These are phyloP conservation scores for Kurtzmaniella fragi DNA, from an alignment of 805 yeast species.

Conservation along the genomic window DNA sequence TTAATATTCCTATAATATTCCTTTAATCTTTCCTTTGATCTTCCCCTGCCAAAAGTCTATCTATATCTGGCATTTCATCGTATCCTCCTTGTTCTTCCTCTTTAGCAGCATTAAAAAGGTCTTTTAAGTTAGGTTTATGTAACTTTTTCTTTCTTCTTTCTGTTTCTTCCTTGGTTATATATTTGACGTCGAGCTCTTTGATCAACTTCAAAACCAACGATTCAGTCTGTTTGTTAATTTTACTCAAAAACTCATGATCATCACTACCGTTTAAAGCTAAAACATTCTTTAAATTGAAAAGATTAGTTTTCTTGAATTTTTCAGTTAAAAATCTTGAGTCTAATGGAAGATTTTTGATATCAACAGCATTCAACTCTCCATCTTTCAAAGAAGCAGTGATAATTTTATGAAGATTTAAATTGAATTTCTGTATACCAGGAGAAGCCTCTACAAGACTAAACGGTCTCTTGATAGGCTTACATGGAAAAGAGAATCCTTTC, in stretches of 20 bases:
- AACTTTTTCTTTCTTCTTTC: conserved; percentile 10
- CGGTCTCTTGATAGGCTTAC: background rate
- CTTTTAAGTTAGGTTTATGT: conserved; percentile 1
- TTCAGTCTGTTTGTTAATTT: conserved; percentile 9
- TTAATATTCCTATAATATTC: background rate
- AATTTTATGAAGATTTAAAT: conserved; percentile 18
- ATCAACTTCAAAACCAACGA: conserved; percentile 16
- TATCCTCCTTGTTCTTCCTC: conserved; percentile 19
- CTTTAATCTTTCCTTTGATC: background rate
- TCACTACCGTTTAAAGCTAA: conserved; percentile 13
- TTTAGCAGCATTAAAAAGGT: conserved; percentile 2
- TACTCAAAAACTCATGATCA: conserved; percentile 12
- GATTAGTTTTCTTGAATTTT: conserved; percentile 15
- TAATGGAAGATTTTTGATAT: background rate
- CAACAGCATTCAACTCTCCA: conserved; percentile 10
- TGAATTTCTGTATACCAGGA: conserved; percentile 27
- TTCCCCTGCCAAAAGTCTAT: conserved; percentile 2
- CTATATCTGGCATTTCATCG: conserved; percentile 22
- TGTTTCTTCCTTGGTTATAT: conserved; percentile 15
- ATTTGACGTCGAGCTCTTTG: conserved; percentile 16
- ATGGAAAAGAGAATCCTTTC: background rate
- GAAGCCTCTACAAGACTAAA: conserved; percentile 19
- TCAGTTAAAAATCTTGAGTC: conserved; percentile 4
- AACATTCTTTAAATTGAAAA: conserved; percentile 27
- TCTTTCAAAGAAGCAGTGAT: conserved; percentile 18